phyloP scores from a whole-genome alignment of 345 rosid genomes.

The Murraya koenigii region DNA sequence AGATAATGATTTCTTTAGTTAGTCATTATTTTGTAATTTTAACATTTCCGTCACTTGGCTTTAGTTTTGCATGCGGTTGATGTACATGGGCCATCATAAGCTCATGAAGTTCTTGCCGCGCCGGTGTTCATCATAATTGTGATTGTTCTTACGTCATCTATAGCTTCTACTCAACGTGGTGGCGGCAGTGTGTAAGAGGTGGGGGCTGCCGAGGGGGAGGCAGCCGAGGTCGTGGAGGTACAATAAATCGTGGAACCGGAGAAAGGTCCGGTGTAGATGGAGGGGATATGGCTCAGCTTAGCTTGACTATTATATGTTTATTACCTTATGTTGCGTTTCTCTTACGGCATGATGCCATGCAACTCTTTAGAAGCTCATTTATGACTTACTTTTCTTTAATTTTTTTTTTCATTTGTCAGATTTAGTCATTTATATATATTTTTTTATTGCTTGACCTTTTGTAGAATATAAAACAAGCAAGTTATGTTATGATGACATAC shows the following conservation, averaged over 20 bases:
- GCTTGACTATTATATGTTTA: not conserved
- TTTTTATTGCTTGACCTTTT: too few relatives aligned
- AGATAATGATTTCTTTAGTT: too few relatives aligned
- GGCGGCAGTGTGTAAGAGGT: not conserved
- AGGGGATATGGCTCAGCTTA: not conserved
- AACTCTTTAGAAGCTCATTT: not conserved
- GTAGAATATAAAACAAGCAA: not conserved
- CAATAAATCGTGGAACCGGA: not conserved
- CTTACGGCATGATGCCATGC: not conserved
- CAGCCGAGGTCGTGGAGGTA: not conserved
- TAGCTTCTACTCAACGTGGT: not conserved
- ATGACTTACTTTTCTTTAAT: not conserved
- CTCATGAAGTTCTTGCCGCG: not conserved
- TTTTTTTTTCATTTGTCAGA: not conserved
- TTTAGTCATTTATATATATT: too few relatives aligned
- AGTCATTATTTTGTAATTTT: too few relatives aligned
- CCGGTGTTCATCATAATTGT: not conserved
- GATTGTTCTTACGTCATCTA: not conserved
- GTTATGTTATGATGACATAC: too few relatives aligned
- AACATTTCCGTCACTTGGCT: too few relatives aligned
- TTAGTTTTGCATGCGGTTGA: not conserved
- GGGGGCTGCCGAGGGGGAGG: not conserved
- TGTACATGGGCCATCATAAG: not conserved
- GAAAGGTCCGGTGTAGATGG: not conserved
- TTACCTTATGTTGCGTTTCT: not conserved